phyloP scores from a whole-genome alignment of 345 rosid species.

The Syzygium aromaticum region DNA sequence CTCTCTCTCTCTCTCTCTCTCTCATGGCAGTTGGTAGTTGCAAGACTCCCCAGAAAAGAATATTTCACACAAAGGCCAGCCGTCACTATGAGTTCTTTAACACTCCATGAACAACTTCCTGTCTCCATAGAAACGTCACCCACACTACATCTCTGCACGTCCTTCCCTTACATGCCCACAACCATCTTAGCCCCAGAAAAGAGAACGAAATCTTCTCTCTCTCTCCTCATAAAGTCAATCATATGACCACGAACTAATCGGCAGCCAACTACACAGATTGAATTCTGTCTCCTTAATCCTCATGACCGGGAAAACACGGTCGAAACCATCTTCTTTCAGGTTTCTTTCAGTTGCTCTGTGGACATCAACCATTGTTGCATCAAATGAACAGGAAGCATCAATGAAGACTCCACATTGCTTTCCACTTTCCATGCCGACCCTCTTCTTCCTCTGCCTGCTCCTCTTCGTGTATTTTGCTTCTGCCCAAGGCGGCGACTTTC shows the following conservation, averaged over 20 bases:
- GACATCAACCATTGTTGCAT: slow-evolving; percentile 14
- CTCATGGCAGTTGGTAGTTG: not conserved
- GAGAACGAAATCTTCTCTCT: not conserved
- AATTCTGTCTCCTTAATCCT: not conserved
- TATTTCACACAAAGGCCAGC: not conserved
- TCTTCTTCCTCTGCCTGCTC: slow-evolving; percentile 9
- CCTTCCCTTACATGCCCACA: not conserved
- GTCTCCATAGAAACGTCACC: not conserved
- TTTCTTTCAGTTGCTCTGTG: not conserved
- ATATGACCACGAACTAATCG: not conserved
- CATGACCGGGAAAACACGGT: not conserved
- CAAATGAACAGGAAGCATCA: slow-evolving; percentile 19
- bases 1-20: not conserved
- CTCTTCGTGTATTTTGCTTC: not conserved
- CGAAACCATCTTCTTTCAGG: not conserved
- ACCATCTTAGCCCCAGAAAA: not conserved
- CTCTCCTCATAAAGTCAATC: not conserved
- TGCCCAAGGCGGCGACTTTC: not conserved
- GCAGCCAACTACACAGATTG: not conserved
- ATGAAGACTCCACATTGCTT: not conserved
- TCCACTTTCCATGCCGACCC: slow-evolving; percentile 6
- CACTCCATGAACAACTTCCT: not conserved
- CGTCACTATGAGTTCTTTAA: not conserved
- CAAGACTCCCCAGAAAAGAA: not conserved
- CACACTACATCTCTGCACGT: slow-evolving; percentile 40